Evolutionary conservation across 2,329 filamentous ascomycete genomes (phyloP).

Genomic region (Ustulina deusta): DNA sequence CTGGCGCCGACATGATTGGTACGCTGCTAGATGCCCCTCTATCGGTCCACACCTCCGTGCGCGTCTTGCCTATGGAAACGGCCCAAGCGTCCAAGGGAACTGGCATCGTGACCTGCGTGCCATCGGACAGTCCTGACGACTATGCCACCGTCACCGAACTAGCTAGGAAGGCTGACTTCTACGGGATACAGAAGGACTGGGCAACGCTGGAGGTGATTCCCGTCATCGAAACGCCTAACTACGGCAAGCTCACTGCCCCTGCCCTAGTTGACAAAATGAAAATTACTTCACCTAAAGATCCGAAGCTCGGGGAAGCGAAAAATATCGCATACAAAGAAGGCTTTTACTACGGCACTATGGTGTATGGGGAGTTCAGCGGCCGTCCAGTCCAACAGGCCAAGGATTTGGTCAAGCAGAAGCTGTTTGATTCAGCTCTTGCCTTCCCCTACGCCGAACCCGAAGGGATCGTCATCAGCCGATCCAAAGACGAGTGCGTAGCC

Average conservation of each 20-base stretch:
- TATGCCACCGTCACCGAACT: not conserved
- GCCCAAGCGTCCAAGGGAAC: constrained; percentile 61
- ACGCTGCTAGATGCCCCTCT: too few relatives aligned
- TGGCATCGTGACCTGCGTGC: not conserved
- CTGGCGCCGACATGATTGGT: too few relatives aligned
- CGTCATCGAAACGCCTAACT: too few relatives aligned
- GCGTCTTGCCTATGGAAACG: too few relatives aligned
- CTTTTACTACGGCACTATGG: constrained; percentile 94
- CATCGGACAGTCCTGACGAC: not conserved
- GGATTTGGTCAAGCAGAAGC: constrained; percentile 80
- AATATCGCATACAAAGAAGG: constrained; percentile 97
- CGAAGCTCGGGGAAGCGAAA: constrained; percentile 93
- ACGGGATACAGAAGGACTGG: not conserved
- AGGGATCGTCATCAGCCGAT: constrained; percentile 60
- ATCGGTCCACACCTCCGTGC: too few relatives aligned
- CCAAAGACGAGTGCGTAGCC: constrained; percentile 92
- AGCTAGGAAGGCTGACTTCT: not conserved
- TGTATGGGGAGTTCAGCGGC: constrained; percentile 88
- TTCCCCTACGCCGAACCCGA: constrained; percentile 96
- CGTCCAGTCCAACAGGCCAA: constrained; percentile 89
- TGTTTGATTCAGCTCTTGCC: constrained; percentile 81
- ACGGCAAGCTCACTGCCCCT: too few relatives aligned
- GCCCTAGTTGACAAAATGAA: constrained; percentile 60
- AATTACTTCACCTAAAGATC: constrained; percentile 96
- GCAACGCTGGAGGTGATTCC: not conserved